Evolutionary conservation across 1,139 yeast genomes (phyloP), one percentile per base, ranked within the genome.

Genomic region (Pichia sp.): DNA sequence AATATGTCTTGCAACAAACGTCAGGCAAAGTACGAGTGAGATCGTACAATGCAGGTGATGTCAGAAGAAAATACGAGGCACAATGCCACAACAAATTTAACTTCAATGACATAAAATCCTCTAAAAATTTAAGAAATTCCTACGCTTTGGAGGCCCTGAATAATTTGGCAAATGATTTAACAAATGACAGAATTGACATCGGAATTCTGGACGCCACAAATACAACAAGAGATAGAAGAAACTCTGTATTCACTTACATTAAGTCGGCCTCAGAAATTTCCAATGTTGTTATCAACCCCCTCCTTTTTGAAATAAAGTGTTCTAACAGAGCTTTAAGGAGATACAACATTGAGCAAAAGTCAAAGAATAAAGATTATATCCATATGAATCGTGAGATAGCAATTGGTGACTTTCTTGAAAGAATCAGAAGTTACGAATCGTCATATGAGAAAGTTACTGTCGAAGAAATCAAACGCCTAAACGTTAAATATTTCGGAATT

Each of bases 171-270:
- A 64, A 69, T 48, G 79, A 76, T 50, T 67, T 85, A 46, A 62
- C 70, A 37, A 61, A 64, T 23, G 74, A 76, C 54, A 60, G 63
- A 34, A 72, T 80, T 42, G 82, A 80, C 61, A 75, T 84, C 46
- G 90, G 87, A n/a, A 55, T 65, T 8, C 58, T 65, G 55, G 91
- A 85, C 66, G 91, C 91, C 39, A 85, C 91, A 8, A 83, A 84
- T 63, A 78, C 87, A 1, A 82, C 87, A 2, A 60, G 62, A 10
- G 74, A 71, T 18, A 74, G 93, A 62, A 52, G 68, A 44, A 43
- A 49, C 18, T 44, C 55, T 2, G 62, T 65, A 23, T 58, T 66
- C 19, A 47, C 59, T 10, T 51, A 49, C 34, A 55, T 65, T 9
- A 44, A 55, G 7, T 26, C 52, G 26, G 57, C 53, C 12, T 57